Base-by-base conservation (phyloP, 1,284 basidiomycete genomes). In the Bjerkandera adusta region DNA sequence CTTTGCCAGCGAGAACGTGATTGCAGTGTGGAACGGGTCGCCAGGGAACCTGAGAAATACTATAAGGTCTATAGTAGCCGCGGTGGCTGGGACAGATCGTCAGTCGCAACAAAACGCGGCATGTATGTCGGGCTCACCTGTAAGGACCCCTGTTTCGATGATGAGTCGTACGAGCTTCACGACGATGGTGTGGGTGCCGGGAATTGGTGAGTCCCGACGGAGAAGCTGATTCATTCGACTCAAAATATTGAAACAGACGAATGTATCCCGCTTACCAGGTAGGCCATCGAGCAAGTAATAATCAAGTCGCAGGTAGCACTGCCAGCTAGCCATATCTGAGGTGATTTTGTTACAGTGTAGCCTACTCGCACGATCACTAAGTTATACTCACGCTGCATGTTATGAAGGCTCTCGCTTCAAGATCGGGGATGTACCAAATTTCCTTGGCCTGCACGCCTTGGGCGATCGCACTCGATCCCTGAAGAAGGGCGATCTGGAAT, bases 251-350 rank as follows among this genome's bases (percentile, higher is more conserved):
- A 42, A 10, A 42, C 10, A 3, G 18, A 16, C 21, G n/a, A 13
- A 5, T 11, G n/a, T 16, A n/a, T n/a, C n/a, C n/a, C 7, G 15
- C 40, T 3, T 16, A 42, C 40, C 11, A 43, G 22, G 20, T 34
- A 43, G 11, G 41, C 29, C 41, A 43, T 43, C 12, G 22, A 16
- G 1, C 5, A 20, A n/a, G 41, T 32, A 11, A 43, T 43, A 13
- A 33, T 13, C 15, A 34, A 29, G 16, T 43, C 41, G 13, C 41
- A 43, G 3, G 16, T 22, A 5, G 41, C 41, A 12, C 41, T 43
- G 18, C 41, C 41, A 8, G 32, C 32, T 6, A 43, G 41, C 41
- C 41, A 43, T 4, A 43, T 21, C 41, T 42, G 7, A 27, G 11
- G 33, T 27, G 15, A 29, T 7, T 32, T 38, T 26, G 36, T 24